A percentile compares a stretch with the other conserved stretches of the same genome.
These are phyloP conservation scores for Phytopythium aichiense DNA, from an alignment of 352 stramenopile genomes.

Conservation along the genomic window DNA sequence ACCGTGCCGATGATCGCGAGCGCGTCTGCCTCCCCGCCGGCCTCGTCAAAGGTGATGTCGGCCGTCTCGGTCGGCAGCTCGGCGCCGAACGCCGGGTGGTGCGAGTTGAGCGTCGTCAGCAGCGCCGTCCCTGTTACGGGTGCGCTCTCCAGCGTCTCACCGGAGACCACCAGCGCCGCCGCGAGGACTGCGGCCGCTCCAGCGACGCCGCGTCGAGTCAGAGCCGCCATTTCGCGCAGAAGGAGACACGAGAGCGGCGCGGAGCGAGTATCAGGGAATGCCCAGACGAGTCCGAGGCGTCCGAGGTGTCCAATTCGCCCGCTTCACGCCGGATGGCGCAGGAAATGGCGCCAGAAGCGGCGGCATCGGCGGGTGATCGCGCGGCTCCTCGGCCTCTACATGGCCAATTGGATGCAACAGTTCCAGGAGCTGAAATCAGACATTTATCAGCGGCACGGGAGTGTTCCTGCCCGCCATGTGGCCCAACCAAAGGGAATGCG, in stretches of 20 bases:
- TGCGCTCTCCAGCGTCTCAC: constrained; percentile 21
- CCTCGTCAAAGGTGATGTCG: constrained; percentile 8
- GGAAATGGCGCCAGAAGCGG: neutral
- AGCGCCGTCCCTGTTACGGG: constrained; percentile 17
- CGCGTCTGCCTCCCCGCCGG: constrained; percentile 7
- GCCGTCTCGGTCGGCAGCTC: constrained; percentile 25
- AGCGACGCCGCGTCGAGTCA: neutral
- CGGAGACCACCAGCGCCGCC: neutral
- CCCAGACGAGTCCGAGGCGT: neutral
- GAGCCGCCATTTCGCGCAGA: neutral
- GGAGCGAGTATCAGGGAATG: neutral
- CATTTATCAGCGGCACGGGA: neutral
- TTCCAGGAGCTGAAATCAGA: neutral
- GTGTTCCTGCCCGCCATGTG: neutral
- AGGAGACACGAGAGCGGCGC: too few relatives aligned
- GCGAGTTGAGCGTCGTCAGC: constrained; percentile 23
- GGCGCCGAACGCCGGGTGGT: constrained; percentile 26
- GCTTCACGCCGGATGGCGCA: neutral
- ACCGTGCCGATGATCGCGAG: neutral
- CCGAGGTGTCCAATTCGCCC: neutral
- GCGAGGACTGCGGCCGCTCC: neutral
- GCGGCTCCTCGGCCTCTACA: constrained; percentile 4
- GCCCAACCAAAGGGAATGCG: neutral
- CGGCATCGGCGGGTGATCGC: neutral
- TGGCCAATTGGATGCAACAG: neutral